These are phyloP conservation scores for Lasiodiplodia gonubiensis DNA, from an alignment of 2,329 filamentous ascomycete genomes.

Conservation along the genomic window DNA sequence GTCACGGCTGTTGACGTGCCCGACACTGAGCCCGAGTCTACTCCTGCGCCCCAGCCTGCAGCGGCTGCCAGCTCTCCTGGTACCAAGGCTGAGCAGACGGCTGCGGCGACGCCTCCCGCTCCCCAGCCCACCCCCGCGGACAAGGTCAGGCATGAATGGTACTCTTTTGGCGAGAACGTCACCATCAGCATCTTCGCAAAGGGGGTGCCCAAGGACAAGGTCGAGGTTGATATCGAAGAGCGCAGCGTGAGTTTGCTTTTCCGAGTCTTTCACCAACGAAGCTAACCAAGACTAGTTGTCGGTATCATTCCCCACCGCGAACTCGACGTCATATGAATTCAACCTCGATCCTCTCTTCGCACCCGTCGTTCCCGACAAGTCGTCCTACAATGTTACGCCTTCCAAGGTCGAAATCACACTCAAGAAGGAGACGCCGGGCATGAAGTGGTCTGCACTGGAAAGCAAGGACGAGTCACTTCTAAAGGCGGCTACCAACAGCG, in stretches of 20 bases:
- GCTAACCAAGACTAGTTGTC: conserved; percentile 50
- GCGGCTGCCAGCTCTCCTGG: conserved; percentile 31
- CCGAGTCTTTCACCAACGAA: neutral
- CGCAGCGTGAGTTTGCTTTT: conserved; percentile 47
- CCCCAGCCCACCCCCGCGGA: conserved; percentile 53
- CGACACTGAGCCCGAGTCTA: conserved; percentile 48
- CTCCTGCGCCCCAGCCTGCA: conserved; percentile 40
- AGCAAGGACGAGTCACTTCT: conserved; percentile 36
- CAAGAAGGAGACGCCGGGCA: conserved; percentile 67
- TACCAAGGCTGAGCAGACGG: conserved; percentile 21
- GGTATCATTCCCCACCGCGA: conserved; percentile 63
- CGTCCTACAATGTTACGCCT: conserved; percentile 68
- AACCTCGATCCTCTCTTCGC: conserved; percentile 71
- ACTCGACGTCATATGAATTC: conserved; percentile 63
- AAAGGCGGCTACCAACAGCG: conserved; percentile 25
- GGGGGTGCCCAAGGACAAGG: conserved; percentile 63
- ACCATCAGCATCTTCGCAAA: conserved; percentile 71
- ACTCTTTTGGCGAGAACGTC: conserved; percentile 66
- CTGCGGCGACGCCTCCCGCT: neutral
- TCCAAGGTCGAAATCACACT: conserved; percentile 82
- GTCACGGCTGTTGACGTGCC: conserved; percentile 58
- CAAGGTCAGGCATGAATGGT: conserved; percentile 73
- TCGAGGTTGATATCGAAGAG: conserved; percentile 58
- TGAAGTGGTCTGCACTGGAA: conserved; percentile 71
- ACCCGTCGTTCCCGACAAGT: conserved; percentile 65